Evolutionary conservation across 2,329 filamentous ascomycete species (phyloP).

Genomic region (Cercospora beticola): DNA sequence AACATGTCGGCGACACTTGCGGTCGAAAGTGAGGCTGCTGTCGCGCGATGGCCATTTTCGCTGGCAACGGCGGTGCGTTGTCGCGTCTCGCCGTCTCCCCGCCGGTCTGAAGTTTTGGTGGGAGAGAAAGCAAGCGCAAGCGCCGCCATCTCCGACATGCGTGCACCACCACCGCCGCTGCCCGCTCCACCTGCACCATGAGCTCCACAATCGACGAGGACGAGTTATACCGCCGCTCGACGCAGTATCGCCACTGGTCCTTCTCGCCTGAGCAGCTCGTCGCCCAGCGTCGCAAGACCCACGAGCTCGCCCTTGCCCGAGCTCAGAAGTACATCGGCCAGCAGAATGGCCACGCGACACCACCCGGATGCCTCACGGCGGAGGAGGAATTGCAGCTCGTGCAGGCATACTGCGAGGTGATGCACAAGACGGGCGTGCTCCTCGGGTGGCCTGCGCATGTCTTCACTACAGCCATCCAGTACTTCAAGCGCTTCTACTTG

Average conservation of each 20-base stretch:
- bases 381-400: constrained; percentile 82
- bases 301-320: constrained; percentile 71
- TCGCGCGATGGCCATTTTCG: background rate
- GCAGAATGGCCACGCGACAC: constrained; percentile 40
- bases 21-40: background rate
- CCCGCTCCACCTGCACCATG: constrained; percentile 10
- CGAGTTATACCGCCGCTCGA: constrained; percentile 82
- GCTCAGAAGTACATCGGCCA: constrained; percentile 52
- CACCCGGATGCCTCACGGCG: constrained; percentile 69
- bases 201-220: constrained; percentile 69
- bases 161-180: background rate
- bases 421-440: constrained; percentile 52
- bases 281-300: constrained; percentile 73
- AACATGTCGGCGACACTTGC: background rate
- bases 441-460: constrained; percentile 62
- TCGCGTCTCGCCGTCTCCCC: background rate
- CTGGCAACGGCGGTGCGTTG: background rate
- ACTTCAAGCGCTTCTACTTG: constrained; percentile 91
- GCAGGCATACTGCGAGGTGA: constrained; percentile 68
- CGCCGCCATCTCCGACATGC: background rate
- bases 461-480: constrained; percentile 78
- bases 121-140: background rate
- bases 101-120: background rate
- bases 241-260: constrained; percentile 90
- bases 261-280: constrained; percentile 73